These are phyloP conservation scores for Melastoma malabathricum DNA, from an alignment of 345 rosid genomes.

Conservation along the genomic window DNA sequence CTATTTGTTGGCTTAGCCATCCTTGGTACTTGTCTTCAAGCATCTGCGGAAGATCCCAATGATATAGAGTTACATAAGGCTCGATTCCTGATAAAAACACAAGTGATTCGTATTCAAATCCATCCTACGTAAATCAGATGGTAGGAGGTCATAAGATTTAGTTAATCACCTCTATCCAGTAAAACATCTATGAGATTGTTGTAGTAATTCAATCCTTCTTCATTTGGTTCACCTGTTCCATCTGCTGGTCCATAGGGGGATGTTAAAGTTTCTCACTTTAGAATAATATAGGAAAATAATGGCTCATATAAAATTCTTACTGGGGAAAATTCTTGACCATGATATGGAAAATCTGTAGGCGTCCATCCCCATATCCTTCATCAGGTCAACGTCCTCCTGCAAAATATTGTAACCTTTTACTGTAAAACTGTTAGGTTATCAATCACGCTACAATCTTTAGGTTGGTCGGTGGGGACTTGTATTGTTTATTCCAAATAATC, in stretches of 20 bases:
- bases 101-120: conserved; percentile 4
- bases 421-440: background rate
- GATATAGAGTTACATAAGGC: conserved; percentile 87
- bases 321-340: conserved; percentile 85
- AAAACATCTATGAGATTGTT: conserved; percentile 55
- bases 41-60: conserved; percentile 95
- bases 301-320: conserved; percentile 22
- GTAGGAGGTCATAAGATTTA: background rate
- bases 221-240: conserved; percentile 68
- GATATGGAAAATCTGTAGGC: conserved; percentile 89
- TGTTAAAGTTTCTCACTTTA: too few species aligned
- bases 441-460: background rate
- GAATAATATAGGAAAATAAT: background rate
- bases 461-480: background rate
- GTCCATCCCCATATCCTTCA: conserved; percentile 86
- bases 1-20: conserved; percentile 55
- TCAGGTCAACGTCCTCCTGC: conserved; percentile 70
- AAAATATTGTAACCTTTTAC: conserved; percentile 3
- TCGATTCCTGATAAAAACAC: conserved; percentile 49
- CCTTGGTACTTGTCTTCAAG: conserved; percentile 81
- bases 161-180: conserved; percentile 41
- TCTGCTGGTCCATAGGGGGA: conserved; percentile 21
- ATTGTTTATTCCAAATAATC: too few species aligned
- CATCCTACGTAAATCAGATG: background rate
- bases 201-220: conserved; percentile 58